phyloP scores from a whole-genome alignment of 148 eudicot genomes.

The Talinum fruticosum region DNA sequence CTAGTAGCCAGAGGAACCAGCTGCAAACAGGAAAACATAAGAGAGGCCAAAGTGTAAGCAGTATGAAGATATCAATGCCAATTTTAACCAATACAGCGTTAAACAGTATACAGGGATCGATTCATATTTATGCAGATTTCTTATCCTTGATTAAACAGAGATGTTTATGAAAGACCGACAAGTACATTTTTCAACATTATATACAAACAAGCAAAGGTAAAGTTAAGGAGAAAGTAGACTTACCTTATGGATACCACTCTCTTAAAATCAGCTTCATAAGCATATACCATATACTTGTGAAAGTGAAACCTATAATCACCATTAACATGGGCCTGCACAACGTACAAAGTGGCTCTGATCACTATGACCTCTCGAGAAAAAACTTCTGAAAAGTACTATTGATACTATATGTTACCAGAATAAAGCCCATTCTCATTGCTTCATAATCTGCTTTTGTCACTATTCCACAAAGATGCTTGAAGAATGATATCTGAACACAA shows the following conservation, averaged over 20 bases:
- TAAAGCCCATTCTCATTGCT: slow-evolving; percentile 31
- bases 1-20: slow-evolving; percentile 30
- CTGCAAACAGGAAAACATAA: slow-evolving; percentile 16
- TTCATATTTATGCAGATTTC: too few relatives aligned
- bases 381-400: neutral
- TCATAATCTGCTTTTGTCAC: slow-evolving; percentile 34
- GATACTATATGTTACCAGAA: slow-evolving; percentile 18
- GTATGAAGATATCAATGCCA: too few relatives aligned
- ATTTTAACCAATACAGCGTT: too few relatives aligned
- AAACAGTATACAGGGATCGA: too few relatives aligned
- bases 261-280: slow-evolving; percentile 31
- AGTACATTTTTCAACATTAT: too few relatives aligned
- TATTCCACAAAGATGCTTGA: slow-evolving; percentile 27
- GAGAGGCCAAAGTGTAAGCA: neutral
- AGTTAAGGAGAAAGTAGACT: neutral
- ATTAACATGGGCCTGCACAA: slow-evolving; percentile 24
- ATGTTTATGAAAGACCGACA: too few relatives aligned
- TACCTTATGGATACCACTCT: slow-evolving; percentile 27
- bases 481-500: slow-evolving; percentile 24
- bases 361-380: neutral
- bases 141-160: too few relatives aligned
- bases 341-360: neutral
- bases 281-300: slow-evolving; percentile 30
- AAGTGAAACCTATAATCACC: slow-evolving; percentile 24
- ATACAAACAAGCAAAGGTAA: neutral